Conservation (phyloP, 345 rosid genomes). For the Reutealis trisperma region DNA sequence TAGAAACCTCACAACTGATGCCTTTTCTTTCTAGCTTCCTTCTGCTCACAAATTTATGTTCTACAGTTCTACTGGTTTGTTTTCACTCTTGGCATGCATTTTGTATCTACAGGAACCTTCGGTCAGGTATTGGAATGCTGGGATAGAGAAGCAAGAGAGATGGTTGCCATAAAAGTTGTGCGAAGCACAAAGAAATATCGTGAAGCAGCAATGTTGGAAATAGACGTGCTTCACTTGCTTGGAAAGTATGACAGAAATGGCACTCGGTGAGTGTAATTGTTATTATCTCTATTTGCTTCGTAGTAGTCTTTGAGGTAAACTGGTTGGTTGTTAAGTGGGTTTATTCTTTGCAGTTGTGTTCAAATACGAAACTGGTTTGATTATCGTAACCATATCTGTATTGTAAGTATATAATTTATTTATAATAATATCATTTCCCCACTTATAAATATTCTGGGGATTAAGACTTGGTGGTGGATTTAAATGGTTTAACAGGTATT, state of each 20-base stretch:
- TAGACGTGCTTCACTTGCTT: conserved; percentile 63
- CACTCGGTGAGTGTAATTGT: conserved; percentile 43
- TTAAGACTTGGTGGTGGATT: conserved; percentile 37
- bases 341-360: conserved; percentile 60
- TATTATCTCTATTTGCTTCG: conserved; percentile 3
- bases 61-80: neutral
- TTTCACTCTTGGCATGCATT: neutral
- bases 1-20: neutral
- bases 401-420: conserved; percentile 50
- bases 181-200: conserved; percentile 63
- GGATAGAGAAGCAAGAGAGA: conserved; percentile 63
- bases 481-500: conserved; percentile 61
- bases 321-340: conserved; percentile 26
- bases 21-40: neutral
- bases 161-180: conserved; percentile 72
- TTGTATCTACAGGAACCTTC: conserved; percentile 53
- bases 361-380: conserved; percentile 66
- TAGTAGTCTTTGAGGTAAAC: conserved; percentile 8
- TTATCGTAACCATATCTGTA: conserved; percentile 65
- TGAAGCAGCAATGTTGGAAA: conserved; percentile 69
- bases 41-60: neutral
- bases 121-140: conserved; percentile 81
- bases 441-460: conserved; percentile 25
- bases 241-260: conserved; percentile 55
- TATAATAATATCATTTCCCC: conserved; percentile 19